These are phyloP conservation scores for Picea glauca DNA, from an alignment of 75 land plant genomes.

Conservation along the genomic window DNA sequence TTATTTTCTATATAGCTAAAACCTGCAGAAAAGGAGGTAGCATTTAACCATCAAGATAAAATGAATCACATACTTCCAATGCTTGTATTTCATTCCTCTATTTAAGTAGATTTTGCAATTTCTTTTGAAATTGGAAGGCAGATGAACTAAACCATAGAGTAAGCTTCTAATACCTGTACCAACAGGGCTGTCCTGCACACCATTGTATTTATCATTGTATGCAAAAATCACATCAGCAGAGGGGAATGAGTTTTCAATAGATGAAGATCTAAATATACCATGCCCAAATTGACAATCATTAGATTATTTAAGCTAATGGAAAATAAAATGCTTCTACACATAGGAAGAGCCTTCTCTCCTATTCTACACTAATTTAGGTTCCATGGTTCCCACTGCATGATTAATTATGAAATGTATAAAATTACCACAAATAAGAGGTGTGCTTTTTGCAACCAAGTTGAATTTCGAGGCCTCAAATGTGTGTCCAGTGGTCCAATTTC, in stretches of 20 bases:
- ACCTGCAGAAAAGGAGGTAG: conserved; percentile 19
- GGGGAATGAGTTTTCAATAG: conserved; percentile 1
- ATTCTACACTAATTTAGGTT: neutral
- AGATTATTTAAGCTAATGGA: neutral
- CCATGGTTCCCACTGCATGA: neutral
- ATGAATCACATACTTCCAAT: neutral
- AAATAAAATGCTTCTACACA: conserved; percentile 1
- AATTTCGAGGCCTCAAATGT: conserved; percentile 47
- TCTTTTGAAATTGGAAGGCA: neutral
- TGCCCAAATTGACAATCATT: neutral
- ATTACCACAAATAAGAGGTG: conserved; percentile 85
- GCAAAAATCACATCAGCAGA: neutral
- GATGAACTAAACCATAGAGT: neutral
- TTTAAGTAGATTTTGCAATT: neutral
- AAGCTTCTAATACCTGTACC: conserved; percentile 50
- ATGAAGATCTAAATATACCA: neutral
- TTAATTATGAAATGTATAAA: neutral
- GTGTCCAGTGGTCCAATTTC: conserved; percentile 81
- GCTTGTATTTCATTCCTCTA: no score
- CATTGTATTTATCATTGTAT: conserved; percentile 2
- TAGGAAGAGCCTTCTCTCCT: neutral
- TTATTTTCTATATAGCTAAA: conserved; percentile 77
- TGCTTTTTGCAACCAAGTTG: conserved; percentile 73
- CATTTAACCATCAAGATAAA: neutral
- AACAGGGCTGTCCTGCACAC: conserved; percentile 82